Conservation (phyloP, 306 rosid genomes). For the Vigna unguiculata region DNA sequence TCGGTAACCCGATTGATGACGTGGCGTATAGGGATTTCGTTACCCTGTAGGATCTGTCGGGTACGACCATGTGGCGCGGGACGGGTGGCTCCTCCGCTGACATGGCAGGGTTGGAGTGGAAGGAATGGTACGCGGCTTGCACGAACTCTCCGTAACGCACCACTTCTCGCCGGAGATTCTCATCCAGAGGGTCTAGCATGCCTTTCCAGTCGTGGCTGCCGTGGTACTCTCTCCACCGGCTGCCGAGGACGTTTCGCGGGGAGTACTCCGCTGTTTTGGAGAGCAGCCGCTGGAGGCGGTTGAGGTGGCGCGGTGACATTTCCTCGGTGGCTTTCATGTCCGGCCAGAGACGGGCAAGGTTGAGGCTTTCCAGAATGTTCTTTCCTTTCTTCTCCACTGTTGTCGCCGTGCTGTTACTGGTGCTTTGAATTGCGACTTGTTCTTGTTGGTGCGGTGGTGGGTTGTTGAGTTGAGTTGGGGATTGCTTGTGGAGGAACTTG, state of each 20-base stretch:
- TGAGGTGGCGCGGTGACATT: conserved; percentile 84
- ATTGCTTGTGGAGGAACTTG: conserved; percentile 64
- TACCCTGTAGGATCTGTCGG: conserved; percentile 72
- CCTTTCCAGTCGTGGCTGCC: conserved; percentile 83
- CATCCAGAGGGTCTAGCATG: conserved; percentile 82
- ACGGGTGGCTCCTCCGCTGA: conserved; percentile 58
- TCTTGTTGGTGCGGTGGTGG: background rate
- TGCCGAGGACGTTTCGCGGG: conserved; percentile 71
- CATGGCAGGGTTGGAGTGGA: conserved; percentile 77
- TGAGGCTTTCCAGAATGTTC: conserved; percentile 61
- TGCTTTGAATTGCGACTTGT: background rate
- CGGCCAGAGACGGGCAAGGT: conserved; percentile 66
- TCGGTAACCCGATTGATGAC: conserved; percentile 77
- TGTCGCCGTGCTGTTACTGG: background rate
- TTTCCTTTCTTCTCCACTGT: conserved; percentile 53
- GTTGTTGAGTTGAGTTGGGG: conserved; percentile 39
- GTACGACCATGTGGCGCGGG: conserved; percentile 55
- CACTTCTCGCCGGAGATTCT: conserved; percentile 97
- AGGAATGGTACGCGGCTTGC: conserved; percentile 81
- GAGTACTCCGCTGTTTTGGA: conserved; percentile 73
- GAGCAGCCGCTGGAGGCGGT: conserved; percentile 65
- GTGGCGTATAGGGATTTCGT: conserved; percentile 88
- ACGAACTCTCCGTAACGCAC: conserved; percentile 86
- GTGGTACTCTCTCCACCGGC: conserved; percentile 83
- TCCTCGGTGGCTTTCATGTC: conserved; percentile 75